Evolutionary conservation across 768 basidiomycete genomes (phyloP), one percentile per base, ranked within the genome.

Genomic region (Kwoniella heveanensis): DNA sequence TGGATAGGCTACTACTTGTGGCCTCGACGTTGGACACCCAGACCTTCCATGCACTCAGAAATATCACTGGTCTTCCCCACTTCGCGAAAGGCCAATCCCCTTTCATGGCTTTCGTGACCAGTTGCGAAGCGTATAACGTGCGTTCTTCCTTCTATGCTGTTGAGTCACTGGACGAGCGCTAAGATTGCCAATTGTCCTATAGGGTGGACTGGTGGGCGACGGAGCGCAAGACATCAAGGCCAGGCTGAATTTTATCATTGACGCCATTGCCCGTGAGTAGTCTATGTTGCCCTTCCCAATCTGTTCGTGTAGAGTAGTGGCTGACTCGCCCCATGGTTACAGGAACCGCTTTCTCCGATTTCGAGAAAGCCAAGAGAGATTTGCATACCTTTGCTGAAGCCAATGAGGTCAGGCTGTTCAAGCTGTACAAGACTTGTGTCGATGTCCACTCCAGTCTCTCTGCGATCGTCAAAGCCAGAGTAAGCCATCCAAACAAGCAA

Each of bases 151-250:
- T n/a, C n/a, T n/a, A n/a, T n/a, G n/a, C n/a, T n/a, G n/a, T n/a
- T n/a, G n/a, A n/a, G n/a, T n/a, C n/a, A n/a, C n/a, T n/a, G n/a
- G n/a, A n/a, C n/a, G n/a, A n/a, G 39, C 8, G 10, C 39, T 7
- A 44, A 44, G 32, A 32, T 48, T 25, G 29, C 21, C 1, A 50
- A 51, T 17, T 54, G 32, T 32, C 32, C 13, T 32, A 6, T 65
- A 96, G 92, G 93, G 92, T 1, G 95, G 95, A 0, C 84, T 92
- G 49, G 90, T 96, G 54, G 93, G 96, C 70, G 86, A 89, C 65
- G 83, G 92, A 65, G 90, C 90, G 72, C 89, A 90, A 49, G 73
- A 73, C 0, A 81, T 90, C 55, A 82, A 82, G 53, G 83, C 83
- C 17, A 83, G 83, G 53, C 82, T 96, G 30, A 85, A 85, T 47